Evolutionary conservation across 768 basidiomycete species (phyloP).

Genomic region (Leccinum disarticulatum): DNA sequence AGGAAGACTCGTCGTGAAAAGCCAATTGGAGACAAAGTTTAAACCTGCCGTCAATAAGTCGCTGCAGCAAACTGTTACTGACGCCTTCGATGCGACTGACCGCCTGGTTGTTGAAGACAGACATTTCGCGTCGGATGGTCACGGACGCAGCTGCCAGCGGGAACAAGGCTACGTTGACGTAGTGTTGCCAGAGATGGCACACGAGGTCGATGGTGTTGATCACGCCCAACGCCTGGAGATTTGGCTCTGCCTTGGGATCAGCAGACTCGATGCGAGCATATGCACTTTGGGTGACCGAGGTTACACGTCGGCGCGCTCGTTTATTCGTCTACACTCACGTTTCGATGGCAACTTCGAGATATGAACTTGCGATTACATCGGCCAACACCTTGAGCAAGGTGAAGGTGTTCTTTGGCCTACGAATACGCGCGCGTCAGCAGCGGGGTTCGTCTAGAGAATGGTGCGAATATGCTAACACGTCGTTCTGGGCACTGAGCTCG

Average conservation of each 20-base stretch:
- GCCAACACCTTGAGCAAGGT: constrained; percentile 80
- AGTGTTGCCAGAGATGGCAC: constrained; percentile 96
- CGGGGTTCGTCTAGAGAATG: background rate
- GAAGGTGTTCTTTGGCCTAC: constrained; percentile 86
- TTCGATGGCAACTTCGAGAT: constrained; percentile 89
- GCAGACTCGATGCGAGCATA: constrained; percentile 66
- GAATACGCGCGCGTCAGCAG: constrained; percentile 7
- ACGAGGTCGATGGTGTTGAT: constrained; percentile 79
- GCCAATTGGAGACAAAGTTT: background rate
- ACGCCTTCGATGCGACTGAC: constrained; percentile 83
- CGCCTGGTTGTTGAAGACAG: constrained; percentile 85
- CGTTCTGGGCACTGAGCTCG: constrained; percentile 77
- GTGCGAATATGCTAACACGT: constrained; percentile 63
- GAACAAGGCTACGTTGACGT: constrained; percentile 85
- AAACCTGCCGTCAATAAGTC: constrained; percentile 73
- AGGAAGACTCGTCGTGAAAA: background rate
- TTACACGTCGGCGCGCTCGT: background rate
- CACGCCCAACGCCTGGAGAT: constrained; percentile 61
- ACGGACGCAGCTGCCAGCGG: constrained; percentile 85
- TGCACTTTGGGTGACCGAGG: constrained; percentile 46
- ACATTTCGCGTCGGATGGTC: constrained; percentile 89
- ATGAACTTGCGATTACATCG: constrained; percentile 79
- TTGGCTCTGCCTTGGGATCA: constrained; percentile 82
- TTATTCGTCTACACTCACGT: constrained; percentile 58
- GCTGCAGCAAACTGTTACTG: constrained; percentile 77